Base-by-base conservation (phyloP, 192 early-diverging fungal species). In the Coemansia sp. region DNA sequence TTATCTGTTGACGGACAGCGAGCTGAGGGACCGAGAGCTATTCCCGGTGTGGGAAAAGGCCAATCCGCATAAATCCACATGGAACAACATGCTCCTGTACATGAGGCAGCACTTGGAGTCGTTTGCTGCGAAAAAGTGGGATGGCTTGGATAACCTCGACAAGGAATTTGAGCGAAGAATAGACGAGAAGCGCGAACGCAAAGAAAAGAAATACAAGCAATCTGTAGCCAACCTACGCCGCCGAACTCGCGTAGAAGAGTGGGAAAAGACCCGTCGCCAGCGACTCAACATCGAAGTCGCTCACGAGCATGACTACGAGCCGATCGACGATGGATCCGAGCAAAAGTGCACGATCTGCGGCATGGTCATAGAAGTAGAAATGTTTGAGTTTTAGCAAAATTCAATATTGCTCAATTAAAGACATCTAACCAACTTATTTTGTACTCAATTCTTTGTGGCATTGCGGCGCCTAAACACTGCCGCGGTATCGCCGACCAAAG, bases 81-180 rank as follows among this genome's bases (percentile, higher is more conserved):
- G 94, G 88, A 94, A 93, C 81, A 94, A 94, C 78, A 99, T 99
- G 97, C 87, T 95, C 73, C 79, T 99, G 18, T 99, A 93, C 62
- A 81, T 96, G 18, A 85, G 95, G 14, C 80, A 82, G 62, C 90
- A 93, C 70, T 88, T 98, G 5, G 97, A 99, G 72, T 80, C 70
- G n/a, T 99, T 93, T 84, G 95, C 96, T 7, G 86, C 92, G 58
- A 86, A 93, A 43, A 98, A 98, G 69, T 99, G 95, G 95, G 93
- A 92, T 16, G 81, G 88, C 9, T 76, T 89, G 13, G 93, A 96
- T 60, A 87, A 74, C 6, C 78, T 99, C 23, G 97, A 99, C 79
- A 66, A 78, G 25, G 95, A 97, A 75, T 98, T 91, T 82, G 92
- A 93, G 52, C 82, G 84, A 20, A 78, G 96, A 5, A 86, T 88